Base-by-base conservation (phyloP, 2,329 filamentous ascomycete genomes). In the Hymenoscyphus fraxineus region DNA sequence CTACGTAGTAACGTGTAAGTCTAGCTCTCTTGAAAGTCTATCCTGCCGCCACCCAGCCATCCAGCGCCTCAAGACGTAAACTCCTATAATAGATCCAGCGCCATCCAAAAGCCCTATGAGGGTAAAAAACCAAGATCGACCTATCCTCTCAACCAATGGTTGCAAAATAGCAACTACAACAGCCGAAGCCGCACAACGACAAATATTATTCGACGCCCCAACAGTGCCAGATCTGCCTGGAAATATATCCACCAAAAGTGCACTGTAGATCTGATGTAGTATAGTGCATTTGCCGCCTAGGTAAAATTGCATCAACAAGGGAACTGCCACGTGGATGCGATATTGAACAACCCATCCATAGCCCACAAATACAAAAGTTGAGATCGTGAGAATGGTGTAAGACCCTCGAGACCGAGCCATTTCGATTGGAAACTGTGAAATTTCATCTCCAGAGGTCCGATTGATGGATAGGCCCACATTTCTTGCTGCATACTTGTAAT, bases 221-320 rank as follows among this genome's bases (percentile, higher is more conserved):
- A 83, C 84, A 0, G 85, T 86, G 0, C 84, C 84, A 0, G 85
- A 84, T 0, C 81, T 80, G 13, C 81, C 75, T 0, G 85, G 85
- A 66, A 85, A 83, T 5, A 88, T 75, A 66, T 89, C 87, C 4
- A 88, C 82, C n/a, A 88, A 79, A 12, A 89, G 77, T 0, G 84
- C 68, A 57, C 65, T 84, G 70, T 82, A 85, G 51, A 87, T 78
- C 54, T 87, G 80, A 63, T 81, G 82, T 71, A 88, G 88, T 0
- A 82, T 82, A 85, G 1, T 85, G 85, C 55, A 27, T 27, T 85
- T 77, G 79, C 79, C 65, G 16, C 84, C 84, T 40, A 86, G 78
- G 55, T 85, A 70, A 67, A 86, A 85, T 0, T 82, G 73, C 38
- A 87, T 70, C 19, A 84, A 78, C 7, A 87, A 73, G 4, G 83